Evolutionary conservation across 768 basidiomycete species (phyloP).

Genomic region (Russula griseocarnosa): DNA sequence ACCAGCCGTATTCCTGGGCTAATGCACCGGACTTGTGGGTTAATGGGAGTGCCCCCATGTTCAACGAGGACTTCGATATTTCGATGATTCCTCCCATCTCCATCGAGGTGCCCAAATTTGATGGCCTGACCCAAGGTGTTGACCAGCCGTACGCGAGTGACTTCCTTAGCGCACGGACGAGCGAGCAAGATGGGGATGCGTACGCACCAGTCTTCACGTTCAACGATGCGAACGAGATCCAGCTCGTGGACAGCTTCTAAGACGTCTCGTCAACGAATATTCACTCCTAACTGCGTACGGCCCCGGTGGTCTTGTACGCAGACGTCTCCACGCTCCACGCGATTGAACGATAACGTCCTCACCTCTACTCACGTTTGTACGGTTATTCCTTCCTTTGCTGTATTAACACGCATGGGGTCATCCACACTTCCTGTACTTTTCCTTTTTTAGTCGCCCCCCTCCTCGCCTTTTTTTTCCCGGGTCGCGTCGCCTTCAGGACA

Average conservation of each 20-base stretch:
- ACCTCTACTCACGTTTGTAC: constrained; percentile 12
- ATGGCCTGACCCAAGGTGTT: constrained; percentile 21
- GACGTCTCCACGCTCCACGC: constrained; percentile 13
- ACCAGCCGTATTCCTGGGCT: constrained; percentile 35
- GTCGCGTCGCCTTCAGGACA: constrained; percentile 21
- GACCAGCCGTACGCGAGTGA: constrained; percentile 19
- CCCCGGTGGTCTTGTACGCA: constrained; percentile 21
- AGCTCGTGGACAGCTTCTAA: constrained; percentile 22
- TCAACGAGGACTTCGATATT: constrained; percentile 65
- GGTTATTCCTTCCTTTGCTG: constrained; percentile 20
- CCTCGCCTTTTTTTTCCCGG: constrained; percentile 8
- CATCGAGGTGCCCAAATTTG: constrained; percentile 50
- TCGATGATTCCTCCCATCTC: constrained; percentile 61
- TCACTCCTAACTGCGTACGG: constrained; percentile 2
- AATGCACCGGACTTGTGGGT: constrained; percentile 35
- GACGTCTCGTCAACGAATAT: neutral
- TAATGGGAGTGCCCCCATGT: constrained; percentile 39
- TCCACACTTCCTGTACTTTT: constrained; percentile 22
- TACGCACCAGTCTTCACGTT: constrained; percentile 26
- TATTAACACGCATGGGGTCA: constrained; percentile 20
- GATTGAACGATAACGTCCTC: constrained; percentile 8
- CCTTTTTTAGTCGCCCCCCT: constrained; percentile 1
- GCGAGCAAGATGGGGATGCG: constrained; percentile 19
- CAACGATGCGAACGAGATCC: constrained; percentile 21
- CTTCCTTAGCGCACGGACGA: constrained; percentile 3